Base-by-base conservation (phyloP, 805 yeast genomes). In the Metschnikowia noctiluminum region DNA sequence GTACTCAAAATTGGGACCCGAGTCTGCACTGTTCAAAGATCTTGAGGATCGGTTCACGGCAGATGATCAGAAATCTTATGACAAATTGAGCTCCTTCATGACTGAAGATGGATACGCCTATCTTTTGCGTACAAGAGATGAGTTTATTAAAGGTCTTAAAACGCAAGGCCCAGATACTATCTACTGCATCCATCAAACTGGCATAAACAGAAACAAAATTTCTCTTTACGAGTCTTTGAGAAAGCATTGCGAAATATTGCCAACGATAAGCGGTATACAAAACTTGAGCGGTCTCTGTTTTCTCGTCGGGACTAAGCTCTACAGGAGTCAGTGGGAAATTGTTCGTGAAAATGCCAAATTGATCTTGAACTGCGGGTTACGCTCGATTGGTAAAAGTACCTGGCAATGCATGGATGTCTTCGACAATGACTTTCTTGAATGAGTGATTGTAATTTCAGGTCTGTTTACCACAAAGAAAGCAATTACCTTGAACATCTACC, bases 251-350 rank as follows among this genome's bases (percentile, higher is more conserved):
- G 68, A 64, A 15, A 38, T 66, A 3, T 60, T 72, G 30, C 68
- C 71, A 1, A 46, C 45, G 12, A 64, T 73, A n/a, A 50, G 64
- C 15, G 58, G 64, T 45, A 68, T 66, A 48, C 69, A 73, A 46
- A 68, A 72, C 41, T 64, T 73, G 16, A 64, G 73, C 49, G 78
- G 78, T 2, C 58, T 73, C 11, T 73, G 78, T 43, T 69, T 71
- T 50, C 58, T 71, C 35, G 66, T 73, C 8, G 74, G 75, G 1
- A 63, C 70, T 0, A 64, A 61, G 38, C 58, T 72, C 26, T 55
- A 70, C 41, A 60, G 58, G 36, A 66, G 75, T 50, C 77, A 71
- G 49, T 72, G 76, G 75, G 73, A 70, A 42, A 62, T 71, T 8
- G 61, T 72, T 9, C 60, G 75, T 41, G 77, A 73, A 42, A 69